A percentile compares a stretch with the other conserved stretches of the same genome.
These are phyloP conservation scores for Ogataea glucozyma DNA, from an alignment of 805 yeast species.

Conservation along the genomic window DNA sequence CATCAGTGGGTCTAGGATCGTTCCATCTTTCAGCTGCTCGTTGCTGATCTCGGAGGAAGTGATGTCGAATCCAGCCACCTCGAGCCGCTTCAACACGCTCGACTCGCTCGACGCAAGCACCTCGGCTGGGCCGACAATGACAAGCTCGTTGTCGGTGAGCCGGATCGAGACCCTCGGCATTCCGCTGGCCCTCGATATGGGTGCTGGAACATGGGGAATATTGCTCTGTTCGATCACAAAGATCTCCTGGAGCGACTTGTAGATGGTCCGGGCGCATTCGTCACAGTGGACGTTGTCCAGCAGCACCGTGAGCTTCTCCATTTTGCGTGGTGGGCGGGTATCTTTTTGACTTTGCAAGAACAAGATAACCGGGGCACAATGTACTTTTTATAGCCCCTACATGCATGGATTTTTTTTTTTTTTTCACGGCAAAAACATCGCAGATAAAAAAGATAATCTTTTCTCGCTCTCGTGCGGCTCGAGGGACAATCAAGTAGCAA, in stretches of 20 bases:
- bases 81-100: conserved; percentile 31
- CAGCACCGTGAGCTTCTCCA: conserved; percentile 27
- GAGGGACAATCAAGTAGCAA: too few relatives aligned
- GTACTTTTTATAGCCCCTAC: too few relatives aligned
- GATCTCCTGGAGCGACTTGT: conserved; percentile 28
- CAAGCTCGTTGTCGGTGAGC: conserved; percentile 32
- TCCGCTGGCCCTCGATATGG: background rate
- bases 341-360: background rate
- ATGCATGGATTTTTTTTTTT: too few relatives aligned
- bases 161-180: conserved; percentile 24
- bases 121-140: conserved; percentile 27
- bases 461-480: conserved; percentile 4
- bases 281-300: conserved; percentile 57
- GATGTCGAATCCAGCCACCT: conserved; percentile 40
- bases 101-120: conserved; percentile 26
- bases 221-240: conserved; percentile 24
- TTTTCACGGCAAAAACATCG: background rate
- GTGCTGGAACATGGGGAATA: conserved; percentile 6
- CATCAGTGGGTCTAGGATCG: conserved; percentile 19
- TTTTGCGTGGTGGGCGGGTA: conserved; percentile 4
- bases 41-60: conserved; percentile 19
- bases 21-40: conserved; percentile 9
- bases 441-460: background rate
- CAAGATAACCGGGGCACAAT: background rate
- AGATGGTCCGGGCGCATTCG: conserved; percentile 47